Conservation (phyloP, 345 rosid genomes). For the Citrus inodora region DNA sequence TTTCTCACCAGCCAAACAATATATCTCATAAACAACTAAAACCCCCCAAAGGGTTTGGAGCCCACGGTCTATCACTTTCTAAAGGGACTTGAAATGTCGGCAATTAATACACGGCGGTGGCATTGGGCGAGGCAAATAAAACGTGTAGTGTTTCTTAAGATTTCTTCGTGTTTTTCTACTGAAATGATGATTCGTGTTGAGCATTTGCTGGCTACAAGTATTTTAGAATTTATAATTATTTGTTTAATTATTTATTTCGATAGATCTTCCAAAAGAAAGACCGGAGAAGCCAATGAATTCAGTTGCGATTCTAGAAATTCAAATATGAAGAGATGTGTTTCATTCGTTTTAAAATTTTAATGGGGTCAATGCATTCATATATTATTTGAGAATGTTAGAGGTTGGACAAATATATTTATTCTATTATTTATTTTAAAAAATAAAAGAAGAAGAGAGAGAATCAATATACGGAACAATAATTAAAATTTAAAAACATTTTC, state of each 20-base stretch:
- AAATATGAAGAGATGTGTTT: neutral
- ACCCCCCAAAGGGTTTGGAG: neutral
- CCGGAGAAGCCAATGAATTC: neutral
- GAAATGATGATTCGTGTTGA: neutral
- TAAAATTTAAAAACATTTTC: neutral
- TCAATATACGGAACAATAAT: neutral
- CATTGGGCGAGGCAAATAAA: neutral
- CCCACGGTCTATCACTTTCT: slow-evolving; percentile 14
- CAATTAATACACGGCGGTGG: neutral
- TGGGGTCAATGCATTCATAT: neutral
- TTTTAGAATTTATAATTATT: neutral
- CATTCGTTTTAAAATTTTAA: neutral
- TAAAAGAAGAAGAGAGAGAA: neutral
- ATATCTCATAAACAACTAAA: neutral
- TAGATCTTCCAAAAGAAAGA: neutral
- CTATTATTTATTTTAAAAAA: neutral
- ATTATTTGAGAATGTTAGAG: neutral
- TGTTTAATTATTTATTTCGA: neutral
- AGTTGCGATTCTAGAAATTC: neutral
- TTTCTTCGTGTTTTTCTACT: neutral
- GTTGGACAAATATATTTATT: neutral
- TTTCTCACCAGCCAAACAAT: slow-evolving; percentile 2
- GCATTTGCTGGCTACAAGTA: neutral
- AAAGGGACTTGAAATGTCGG: slow-evolving; percentile 5
- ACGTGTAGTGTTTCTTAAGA: neutral